Evolutionary conservation across 257 asterid genomes (phyloP), one percentile per base, ranked within the genome.

Genomic region (Knoxia roxburghii): DNA sequence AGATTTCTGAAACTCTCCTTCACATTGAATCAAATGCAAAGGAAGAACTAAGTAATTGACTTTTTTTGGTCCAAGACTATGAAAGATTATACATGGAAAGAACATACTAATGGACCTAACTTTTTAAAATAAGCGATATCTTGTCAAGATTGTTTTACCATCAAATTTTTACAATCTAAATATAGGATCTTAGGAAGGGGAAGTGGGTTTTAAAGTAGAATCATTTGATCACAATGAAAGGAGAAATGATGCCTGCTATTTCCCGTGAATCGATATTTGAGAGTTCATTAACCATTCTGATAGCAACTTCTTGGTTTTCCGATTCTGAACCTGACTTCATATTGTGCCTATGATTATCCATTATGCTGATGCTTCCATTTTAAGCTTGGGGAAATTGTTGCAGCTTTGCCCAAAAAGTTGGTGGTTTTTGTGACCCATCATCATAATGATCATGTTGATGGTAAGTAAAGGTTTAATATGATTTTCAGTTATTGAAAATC

Each of bases 361-460:
- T 49, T 45, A 30, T 61, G 6, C 26, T 79, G 72, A 58, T 73
- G 60, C 46, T 35, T 70, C 62, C 64, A 40, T 40, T 58, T 77
- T 70, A 87, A 92, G 98, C 95, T 93, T 69, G 87, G 79, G 75
- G 86, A 90, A 77, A 86, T 93, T 64, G 73, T 93, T 77, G 75
- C 87, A 64, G 84, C 86, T 3, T 85, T 93, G 69, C 99, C 99
- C 20, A 81, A 81, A 70, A 93, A 90, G 77, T 70, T 93, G 78
- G 49, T 88, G 3, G 91, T 93, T 71, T 86, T 87, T 77, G 90
- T 83, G 73, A 90, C 98, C 78, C 98, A 93, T 83, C 98, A 93
- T 75, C 99, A 93, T 78, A 82, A 30, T 41, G 99, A 93, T 85
- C 99, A 90, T 49, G 86, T 88, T 46, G 97, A 90, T 75, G 99